Percentiles rank a stretch among this genome's conserved stretches.
Conservation (phyloP, 306 rosid species). For the Potentilla sterilis region DNA sequence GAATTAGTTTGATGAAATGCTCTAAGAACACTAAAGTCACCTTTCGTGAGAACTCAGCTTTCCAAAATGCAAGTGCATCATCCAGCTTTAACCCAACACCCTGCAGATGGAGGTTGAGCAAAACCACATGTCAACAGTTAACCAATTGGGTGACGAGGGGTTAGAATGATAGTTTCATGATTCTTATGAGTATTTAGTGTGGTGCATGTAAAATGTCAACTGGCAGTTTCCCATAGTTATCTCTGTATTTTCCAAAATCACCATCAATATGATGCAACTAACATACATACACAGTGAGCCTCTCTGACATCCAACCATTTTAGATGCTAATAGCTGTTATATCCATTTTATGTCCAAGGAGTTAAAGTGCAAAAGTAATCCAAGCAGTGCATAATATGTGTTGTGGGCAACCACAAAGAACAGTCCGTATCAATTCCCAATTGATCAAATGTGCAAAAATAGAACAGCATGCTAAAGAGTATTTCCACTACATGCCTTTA, state of each 20-base stretch:
- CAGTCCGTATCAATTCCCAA: not conserved
- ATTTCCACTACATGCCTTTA: constrained; percentile 4
- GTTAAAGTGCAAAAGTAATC: not conserved
- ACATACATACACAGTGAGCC: not conserved
- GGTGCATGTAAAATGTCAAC: not conserved
- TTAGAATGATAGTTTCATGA: not conserved
- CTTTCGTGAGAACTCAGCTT: constrained; percentile 83
- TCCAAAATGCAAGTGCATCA: constrained; percentile 95
- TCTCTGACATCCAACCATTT: not conserved
- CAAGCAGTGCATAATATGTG: not conserved
- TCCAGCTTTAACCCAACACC: constrained; percentile 95
- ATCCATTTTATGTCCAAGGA: not conserved
- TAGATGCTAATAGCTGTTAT: not conserved
- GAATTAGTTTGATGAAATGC: constrained; percentile 2
- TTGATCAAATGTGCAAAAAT: not conserved
- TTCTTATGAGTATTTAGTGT: not conserved
- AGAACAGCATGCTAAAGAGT: not conserved
- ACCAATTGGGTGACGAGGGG: not conserved
- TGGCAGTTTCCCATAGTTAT: not conserved
- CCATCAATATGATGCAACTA: not conserved
- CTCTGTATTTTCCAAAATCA: constrained; percentile 1
- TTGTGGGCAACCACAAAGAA: not conserved
- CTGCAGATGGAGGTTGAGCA: constrained; percentile 34
- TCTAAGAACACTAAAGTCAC: constrained; percentile 33
- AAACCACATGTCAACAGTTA: not conserved